Base-by-base conservation (phyloP, 345 rosid genomes). In the Orychophragmus violaceus region DNA sequence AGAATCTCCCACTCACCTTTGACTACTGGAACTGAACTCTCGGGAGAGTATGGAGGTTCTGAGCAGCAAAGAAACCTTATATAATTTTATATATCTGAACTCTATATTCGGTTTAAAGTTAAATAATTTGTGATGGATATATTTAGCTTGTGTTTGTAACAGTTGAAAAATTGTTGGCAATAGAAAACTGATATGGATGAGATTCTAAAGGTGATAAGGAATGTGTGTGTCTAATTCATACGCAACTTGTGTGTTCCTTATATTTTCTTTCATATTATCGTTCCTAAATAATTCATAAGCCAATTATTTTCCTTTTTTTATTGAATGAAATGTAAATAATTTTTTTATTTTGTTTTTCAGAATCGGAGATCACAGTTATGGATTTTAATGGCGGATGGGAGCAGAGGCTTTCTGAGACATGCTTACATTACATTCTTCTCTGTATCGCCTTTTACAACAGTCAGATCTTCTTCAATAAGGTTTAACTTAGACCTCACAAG, bases 381-480 rank as follows among this genome's bases (percentile, higher is more conserved):
- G n/a, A n/a, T n/a, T n/a, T n/a, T n/a, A n/a, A n/a, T n/a, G n/a
- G n/a, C n/a, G n/a, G n/a, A n/a, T n/a, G n/a, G n/a, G n/a, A n/a
- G 52, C 62, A 74, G 66, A 74, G 70, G 71, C 33, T 35, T 76
- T 65, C 28, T 66, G 66, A 78, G 75, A 86, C 92, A 84, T 76
- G 81, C 84, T 62, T 92, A 92, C 22, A 21, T 46, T 19, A 11
- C 79, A 78, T 89, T 77, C 70, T 83, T 70, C 86, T 45, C 24
- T 45, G 89, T 75, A 89, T 91, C 69, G 79, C 81, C 9, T 89
- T 87, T 66, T 84, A 89, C 35, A 84, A 90, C 65, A 85, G 85
- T 69, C 90, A 89, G 88, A 91, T 89, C 86, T 89, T 91, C 90
- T 85, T 91, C 80, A 85, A 85, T 87, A 91, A 91, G 96, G 98